Conservation (phyloP, 73 alveolate species). For the Paramecium sexaurelia region DNA sequence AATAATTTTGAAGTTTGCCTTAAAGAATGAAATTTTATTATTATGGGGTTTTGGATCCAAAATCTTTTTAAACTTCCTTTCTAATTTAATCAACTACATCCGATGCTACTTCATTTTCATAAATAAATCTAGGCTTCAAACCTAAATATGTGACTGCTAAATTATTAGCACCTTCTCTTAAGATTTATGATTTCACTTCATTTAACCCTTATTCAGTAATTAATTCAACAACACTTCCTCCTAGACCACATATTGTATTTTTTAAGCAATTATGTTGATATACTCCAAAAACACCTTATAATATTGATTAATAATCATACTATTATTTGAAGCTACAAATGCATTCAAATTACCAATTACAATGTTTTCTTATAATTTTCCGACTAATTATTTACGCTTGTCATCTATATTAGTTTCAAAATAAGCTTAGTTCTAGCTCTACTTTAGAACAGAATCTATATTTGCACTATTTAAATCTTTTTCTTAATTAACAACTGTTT, state of each 20-base stretch:
- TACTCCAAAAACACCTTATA: not conserved
- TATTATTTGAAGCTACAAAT: not conserved
- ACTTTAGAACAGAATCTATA: not conserved
- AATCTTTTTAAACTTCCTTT: not conserved
- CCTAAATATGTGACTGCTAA: conserved; percentile 42
- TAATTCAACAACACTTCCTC: conserved; percentile 28
- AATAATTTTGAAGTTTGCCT: conserved; percentile 20
- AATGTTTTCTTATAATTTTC: conserved; percentile 35
- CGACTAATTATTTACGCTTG: conserved; percentile 13
- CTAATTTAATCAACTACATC: not conserved
- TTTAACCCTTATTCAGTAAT: not conserved
- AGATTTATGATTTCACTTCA: conserved; percentile 12
- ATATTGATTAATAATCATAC: not conserved
- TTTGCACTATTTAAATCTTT: not conserved
- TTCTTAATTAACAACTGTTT: not conserved
- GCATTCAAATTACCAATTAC: conserved; percentile 2
- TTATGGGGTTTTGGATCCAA: not conserved
- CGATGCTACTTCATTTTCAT: not conserved
- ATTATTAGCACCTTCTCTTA: conserved; percentile 47
- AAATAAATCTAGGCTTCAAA: conserved; percentile 8
- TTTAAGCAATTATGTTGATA: conserved; percentile 42
- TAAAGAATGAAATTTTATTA: not conserved
- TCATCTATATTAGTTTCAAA: conserved; percentile 9
- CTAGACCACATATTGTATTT: conserved; percentile 16
- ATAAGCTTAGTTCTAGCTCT: not conserved